Percentiles rank a stretch among this genome's conserved stretches.
These are phyloP conservation scores for Boletellus deceptivus DNA, from an alignment of 1,284 basidiomycete genomes.

Conservation along the genomic window DNA sequence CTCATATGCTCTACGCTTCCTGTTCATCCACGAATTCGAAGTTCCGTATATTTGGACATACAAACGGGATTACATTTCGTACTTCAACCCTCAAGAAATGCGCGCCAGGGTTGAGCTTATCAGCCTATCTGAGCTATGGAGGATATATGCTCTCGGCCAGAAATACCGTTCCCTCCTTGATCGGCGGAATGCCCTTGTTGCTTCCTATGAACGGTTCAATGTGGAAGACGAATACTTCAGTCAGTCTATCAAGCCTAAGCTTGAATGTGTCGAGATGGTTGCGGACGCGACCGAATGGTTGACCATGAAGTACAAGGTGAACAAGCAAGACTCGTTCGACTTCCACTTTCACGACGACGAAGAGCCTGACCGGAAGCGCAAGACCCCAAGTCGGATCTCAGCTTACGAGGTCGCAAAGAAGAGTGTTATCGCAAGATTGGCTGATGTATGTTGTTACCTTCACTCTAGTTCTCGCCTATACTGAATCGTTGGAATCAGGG, in stretches of 20 bases:
- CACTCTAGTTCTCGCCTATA: constrained; percentile 7
- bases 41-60: constrained; percentile 96
- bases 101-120: constrained; percentile 65
- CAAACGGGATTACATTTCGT: constrained; percentile 86
- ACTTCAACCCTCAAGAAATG: constrained; percentile 65
- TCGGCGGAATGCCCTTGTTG: constrained; percentile 61
- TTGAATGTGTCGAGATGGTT: constrained; percentile 84
- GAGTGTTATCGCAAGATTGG: constrained; percentile 72
- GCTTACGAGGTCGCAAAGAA: constrained; percentile 85
- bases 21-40: constrained; percentile 89
- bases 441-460: constrained; percentile 52
- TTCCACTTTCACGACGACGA: constrained; percentile 71
- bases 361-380: constrained; percentile 66
- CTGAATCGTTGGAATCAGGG: constrained; percentile 44
- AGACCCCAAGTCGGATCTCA: constrained; percentile 83
- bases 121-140: constrained; percentile 81
- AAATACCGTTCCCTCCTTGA: constrained; percentile 84
- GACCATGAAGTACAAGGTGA: constrained; percentile 78
- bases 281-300: constrained; percentile 94
- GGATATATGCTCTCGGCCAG: constrained; percentile 80
- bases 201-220: constrained; percentile 64
- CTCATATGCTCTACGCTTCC: constrained; percentile 74
- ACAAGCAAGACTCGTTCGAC: constrained; percentile 61
- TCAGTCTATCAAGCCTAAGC: constrained; percentile 57
- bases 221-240: constrained; percentile 73